Evolutionary conservation across 176 grass and related monocot species (phyloP), one percentile per base, ranked within the genome.

Genomic region (Puccinellia tenuiflora): DNA sequence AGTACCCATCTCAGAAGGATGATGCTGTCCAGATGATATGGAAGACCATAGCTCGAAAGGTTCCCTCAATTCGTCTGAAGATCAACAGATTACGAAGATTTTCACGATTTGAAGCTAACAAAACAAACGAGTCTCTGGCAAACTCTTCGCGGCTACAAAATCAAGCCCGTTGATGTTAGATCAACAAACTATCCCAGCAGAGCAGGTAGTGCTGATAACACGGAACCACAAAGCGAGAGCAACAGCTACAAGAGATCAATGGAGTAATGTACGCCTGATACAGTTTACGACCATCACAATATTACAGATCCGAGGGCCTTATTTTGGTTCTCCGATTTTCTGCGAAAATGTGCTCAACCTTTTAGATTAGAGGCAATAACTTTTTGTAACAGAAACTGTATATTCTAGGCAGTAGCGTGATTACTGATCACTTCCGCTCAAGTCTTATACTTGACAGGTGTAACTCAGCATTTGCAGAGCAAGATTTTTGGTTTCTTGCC

Each of bases 21-120:
- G 90, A 92, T 67, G 90, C 90, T 37, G 90, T 92, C 14, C 90
- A 92, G 84, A 92, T 92, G 90, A 92, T 92, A 24, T 92, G 90
- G 90, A 89, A 89, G 84, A 82, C 90, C 37, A 81, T 92, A 24
- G 90, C 90, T 85, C 85, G 77, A 57, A 92, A 92, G 55, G 87
- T 81, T 53, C 90, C 90, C 6, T 88, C 87, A 35, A 84, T 92
- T 80, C 69, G 71, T 1, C 61, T 92, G 71, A 92, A 92, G 81
- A 67, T 92, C 5, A 83, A 92, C 59, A 87, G 90, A 77, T 67
- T 84, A 31, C 81, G 5, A 5, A 86, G 90, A 66, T 92, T 89
- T 82, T 86, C 84, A 30, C 54, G 63, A 71, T 81, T 86, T 87
- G 70, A 86, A 24, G 69, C 50, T 74, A 88, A 88, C 65, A 81